Evolutionary conservation across 1,139 yeast genomes (phyloP), one percentile per base, ranked within the genome.

Genomic region (Blastobotrys persicus): DNA sequence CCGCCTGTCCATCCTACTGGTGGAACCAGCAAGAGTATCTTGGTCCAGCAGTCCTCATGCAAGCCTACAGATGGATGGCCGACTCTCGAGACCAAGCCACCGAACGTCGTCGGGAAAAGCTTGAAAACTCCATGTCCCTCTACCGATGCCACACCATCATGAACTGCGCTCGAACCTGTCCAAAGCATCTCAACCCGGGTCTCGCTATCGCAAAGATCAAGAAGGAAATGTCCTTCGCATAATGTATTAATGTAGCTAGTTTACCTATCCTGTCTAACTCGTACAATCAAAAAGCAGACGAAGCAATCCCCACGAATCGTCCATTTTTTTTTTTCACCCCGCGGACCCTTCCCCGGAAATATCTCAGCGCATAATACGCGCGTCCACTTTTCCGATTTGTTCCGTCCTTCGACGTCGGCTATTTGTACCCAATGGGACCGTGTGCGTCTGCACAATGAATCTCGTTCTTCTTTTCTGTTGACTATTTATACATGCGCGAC

Each of bases 1-100:
- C 99, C 46, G 83, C 98, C 31, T 92, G 99, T 77, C 98, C 99
- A 48, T 89, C 98, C 5, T 94, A 94, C 80, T 94, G 99, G 98
- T 94, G 99, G 99, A 94, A 94, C 76, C 96, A 89, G 75, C 96
- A 91, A 73, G 95, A 94, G 77, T 94, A 94, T 75, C 78, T 94
- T 64, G 98, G 98, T 52, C 98, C 98, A 32, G 98, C 98, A 26
- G 98, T 92, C 52, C 80, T 92, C 71, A 88, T 92, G 97, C 98
- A 92, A 77, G 97, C 98, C 51, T 92, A 84, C 80, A 84, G 98
- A 78, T 92, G 98, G 98, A 83, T 92, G 78, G 82, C 89, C 58
- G 99, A 92, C 72, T 85, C 96, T 45, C 86, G 99, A 76, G 99
- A 92, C 72, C 84, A 88, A 72, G 96, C 96, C 49, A 77, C 88